Evolutionary conservation across 345 rosid genomes (phyloP), one percentile per base, ranked within the genome.

Genomic region (Chamaenerion angustifolium): DNA sequence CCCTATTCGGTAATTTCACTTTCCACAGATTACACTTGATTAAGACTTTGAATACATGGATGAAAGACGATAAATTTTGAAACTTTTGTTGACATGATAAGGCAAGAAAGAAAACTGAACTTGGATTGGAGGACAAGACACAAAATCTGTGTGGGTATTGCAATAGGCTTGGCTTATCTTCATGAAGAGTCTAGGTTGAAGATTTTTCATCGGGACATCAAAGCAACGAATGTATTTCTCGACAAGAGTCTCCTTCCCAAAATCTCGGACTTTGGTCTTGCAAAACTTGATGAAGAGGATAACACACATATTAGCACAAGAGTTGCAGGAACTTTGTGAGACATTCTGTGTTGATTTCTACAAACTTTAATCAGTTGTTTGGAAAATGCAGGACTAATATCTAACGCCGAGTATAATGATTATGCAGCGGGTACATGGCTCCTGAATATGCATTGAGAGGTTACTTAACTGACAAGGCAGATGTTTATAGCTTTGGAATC

Each of bases 291-390:
- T 45, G 60, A 47, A 10, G 60, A 56, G 12, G 60, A 56, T 19
- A 37, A 47, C 52, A 47, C 60, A 4, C 59, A 56, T 13, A 56
- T 56, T 10, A 56, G 53, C 60, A 56, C 60, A 8, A 47, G 51
- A 23, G 15, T 56, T n/a, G 85, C 88, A 12, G 86, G 84, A 68
- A 78, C 85, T 50, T 66, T 56, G 93, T 83, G 18, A 76, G 76
- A 46, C 41, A 13, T 37, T 51, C 11, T 42, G 23, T 50, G 19
- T 9, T 16, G 6, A 12, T 31, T 11, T 21, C 58, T 35, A 15
- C 13, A 17, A 10, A 31, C 0, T n/a, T n/a, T n/a, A n/a, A n/a
- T n/a, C n/a, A n/a, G n/a, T n/a, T n/a, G n/a, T n/a, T n/a, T n/a
- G n/a, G n/a, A n/a, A n/a, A n/a, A n/a, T n/a, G n/a, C n/a, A n/a